A percentile compares a stretch with the other conserved stretches of the same genome.
phyloP scores from a whole-genome alignment of 2,329 filamentous ascomycete species.

The Plectosphaerella plurivora region DNA sequence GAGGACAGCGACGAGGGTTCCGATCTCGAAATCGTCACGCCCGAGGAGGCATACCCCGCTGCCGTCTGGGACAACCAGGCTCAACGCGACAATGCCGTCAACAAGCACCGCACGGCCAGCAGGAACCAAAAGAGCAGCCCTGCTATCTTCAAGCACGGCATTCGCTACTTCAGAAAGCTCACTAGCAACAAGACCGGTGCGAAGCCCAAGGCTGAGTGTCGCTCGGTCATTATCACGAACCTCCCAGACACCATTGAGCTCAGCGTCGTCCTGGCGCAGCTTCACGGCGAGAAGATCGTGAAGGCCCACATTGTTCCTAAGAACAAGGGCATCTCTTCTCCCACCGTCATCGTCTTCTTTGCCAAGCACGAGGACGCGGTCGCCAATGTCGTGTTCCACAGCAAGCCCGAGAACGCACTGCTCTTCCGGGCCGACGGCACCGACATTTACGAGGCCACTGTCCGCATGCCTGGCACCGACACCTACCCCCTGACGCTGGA shows the following conservation, averaged over 20 bases:
- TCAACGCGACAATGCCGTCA: conserved; percentile 2
- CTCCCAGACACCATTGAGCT: conserved; percentile 6
- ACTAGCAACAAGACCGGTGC: not conserved
- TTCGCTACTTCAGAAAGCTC: conserved; percentile 4
- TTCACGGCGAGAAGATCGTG: conserved; percentile 8
- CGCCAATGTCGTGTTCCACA: not conserved
- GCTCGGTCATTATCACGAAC: conserved; percentile 8
- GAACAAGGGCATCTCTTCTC: not conserved
- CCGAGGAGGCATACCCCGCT: not conserved
- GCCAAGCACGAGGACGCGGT: not conserved
- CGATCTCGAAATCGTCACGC: not conserved
- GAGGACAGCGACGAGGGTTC: not conserved
- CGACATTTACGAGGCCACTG: not conserved
- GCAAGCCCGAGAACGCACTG: not conserved
- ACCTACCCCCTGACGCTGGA: not conserved
- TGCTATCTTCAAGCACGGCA: conserved; percentile 8
- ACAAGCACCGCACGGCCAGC: conserved; percentile 1
- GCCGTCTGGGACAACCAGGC: conserved; percentile 3
- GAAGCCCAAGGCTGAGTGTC: not conserved
- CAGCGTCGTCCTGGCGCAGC: conserved; percentile 6
- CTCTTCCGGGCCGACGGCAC: not conserved
- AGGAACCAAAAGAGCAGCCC: not conserved
- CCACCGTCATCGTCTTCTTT: conserved; percentile 6
- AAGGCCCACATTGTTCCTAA: not conserved
- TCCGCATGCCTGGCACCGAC: not conserved